Base-by-base conservation (phyloP, 2,329 filamentous ascomycete genomes). In the Ramularia endophylla region DNA sequence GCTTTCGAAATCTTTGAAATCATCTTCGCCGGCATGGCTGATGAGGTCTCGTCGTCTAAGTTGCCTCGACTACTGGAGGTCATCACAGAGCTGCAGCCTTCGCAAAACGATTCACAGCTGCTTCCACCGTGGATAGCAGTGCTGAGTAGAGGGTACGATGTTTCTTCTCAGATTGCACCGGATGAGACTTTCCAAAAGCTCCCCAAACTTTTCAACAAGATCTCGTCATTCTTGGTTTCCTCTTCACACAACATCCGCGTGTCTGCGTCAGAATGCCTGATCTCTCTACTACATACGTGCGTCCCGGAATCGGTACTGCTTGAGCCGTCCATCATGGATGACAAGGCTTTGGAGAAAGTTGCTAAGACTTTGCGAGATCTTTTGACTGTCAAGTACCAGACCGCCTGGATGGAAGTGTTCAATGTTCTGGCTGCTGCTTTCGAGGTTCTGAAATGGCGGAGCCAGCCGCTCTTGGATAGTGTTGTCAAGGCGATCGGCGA, bases 1-100 rank as follows among this genome's bases (percentile, higher is more conserved):
- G 85, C 89, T 0, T 95, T 98, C 56, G 90, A 95, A 52, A 90
- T 97, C 3, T 98, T 98, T 57, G 92, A 98, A 64, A 84, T 94
- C 63, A 94, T 97, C 32, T 97, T 98, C 52, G 83, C 85, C 55
- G 85, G 88, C 6, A 89, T 98, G 83, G 78, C 81, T 12, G 84
- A 89, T 52, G 87, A 94, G 52, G 75, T 89, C 36, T 86, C 89
- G 0, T 94, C 88, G 2, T 78, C 87, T 1, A 98, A 97, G 67
- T 74, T 98, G 9, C 88, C 89, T 2, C 79, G 86, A 42, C 75
- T 98, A 9, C 76, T 97, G 56, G 88, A 95, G 50, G 88, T 92
- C 38, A 95, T 98, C 53, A 82, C 84, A 9, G 89, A 97, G 62
- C 70, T 98, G 52, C 87, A 90, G 53, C 92, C 92, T 7, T 86